Base-by-base conservation (phyloP, 495 filamentous ascomycete genomes). In the Friedmanniomyces simplex region DNA sequence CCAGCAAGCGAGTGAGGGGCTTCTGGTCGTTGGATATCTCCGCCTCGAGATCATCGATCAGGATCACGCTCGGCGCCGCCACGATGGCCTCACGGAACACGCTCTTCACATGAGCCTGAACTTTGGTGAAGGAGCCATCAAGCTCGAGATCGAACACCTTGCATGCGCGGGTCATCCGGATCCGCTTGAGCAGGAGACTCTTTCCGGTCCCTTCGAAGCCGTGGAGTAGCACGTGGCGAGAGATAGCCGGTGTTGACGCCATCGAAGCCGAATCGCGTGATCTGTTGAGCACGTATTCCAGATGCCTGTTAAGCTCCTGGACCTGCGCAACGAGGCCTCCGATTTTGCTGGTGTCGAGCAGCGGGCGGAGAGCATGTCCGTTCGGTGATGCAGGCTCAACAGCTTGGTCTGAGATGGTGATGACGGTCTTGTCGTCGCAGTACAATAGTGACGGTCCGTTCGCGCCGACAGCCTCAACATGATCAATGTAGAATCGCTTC, bases 171-270 rank as follows among this genome's bases (percentile, higher is more conserved):
- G 81, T 78, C n/a, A 71, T 69, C 20, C 79, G 76, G n/a, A 94
- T 77, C 51, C 79, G 77, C 26, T 81, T 66, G 1, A 95, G 69
- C 14, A 95, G 72, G 56, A 84, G 72, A 16, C 81, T 83, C 68
- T 94, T 96, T 1, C 90, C 90, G 0, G 86, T 93, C 57, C 93
- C 85, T 62, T 87, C 82, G 50, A 86, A 80, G 45, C 93, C 89
- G 72, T 93, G 82, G 43, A 98, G 74, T 58, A 95, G 72, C 48
- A 93, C 79, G 30, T 63, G 56, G 41, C 58, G 49, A 2, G 50
- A 28, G n/a, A 60, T 22, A 25, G 16, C n/a, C 5, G 39, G 5
- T 37, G 10, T 16, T 12, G 18, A 28, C 21, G 30, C 5, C 13
- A 13, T 4, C 20, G 24, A 1, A 30, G 6, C 6, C 11, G 32